phyloP scores from a whole-genome alignment of 352 stramenopile genomes.

The Phytophthora ramorum region DNA sequence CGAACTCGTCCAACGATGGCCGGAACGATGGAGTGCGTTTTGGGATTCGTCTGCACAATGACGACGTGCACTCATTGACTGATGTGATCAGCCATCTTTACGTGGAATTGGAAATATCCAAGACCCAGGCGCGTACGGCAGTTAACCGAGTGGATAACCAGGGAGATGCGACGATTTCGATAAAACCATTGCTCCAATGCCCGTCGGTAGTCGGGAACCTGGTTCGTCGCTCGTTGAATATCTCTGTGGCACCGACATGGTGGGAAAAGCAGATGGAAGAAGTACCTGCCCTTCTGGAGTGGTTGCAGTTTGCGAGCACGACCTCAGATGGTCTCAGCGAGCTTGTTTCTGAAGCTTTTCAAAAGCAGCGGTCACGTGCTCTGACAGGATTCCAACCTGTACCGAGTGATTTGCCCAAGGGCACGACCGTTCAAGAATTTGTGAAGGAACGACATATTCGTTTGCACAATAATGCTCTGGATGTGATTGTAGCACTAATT shows the following conservation, averaged over 20 bases:
- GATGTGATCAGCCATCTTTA: slow-evolving; percentile 80
- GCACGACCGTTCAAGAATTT: slow-evolving; percentile 41
- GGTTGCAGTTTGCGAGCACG: slow-evolving; percentile 75
- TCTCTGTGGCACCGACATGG: slow-evolving; percentile 73
- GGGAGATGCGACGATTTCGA: slow-evolving; percentile 60
- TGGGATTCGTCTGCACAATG: slow-evolving; percentile 82
- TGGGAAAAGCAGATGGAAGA: slow-evolving; percentile 72
- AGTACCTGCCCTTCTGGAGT: slow-evolving; percentile 65
- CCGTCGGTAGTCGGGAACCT: slow-evolving; percentile 53
- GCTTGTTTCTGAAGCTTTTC: slow-evolving; percentile 71
- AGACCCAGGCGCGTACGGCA: slow-evolving; percentile 48
- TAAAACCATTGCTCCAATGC: slow-evolving; percentile 57
- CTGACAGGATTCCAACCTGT: slow-evolving; percentile 45
- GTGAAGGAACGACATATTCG: slow-evolving; percentile 45
- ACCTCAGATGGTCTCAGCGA: slow-evolving; percentile 75
- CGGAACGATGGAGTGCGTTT: slow-evolving; percentile 38
- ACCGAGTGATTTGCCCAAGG: slow-evolving; percentile 33
- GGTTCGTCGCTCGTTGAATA: slow-evolving; percentile 69
- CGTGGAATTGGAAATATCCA: slow-evolving; percentile 60
- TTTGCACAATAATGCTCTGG: slow-evolving; percentile 41
- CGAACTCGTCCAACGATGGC: slow-evolving; percentile 7
- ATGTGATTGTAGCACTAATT: slow-evolving; percentile 29
- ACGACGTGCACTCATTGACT: slow-evolving; percentile 81
- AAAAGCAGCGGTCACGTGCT: slow-evolving; percentile 48
- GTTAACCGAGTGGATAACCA: slow-evolving; percentile 69